Conservation (phyloP, 2,329 filamentous ascomycete species). For the Coniochaeta sp. region DNA sequence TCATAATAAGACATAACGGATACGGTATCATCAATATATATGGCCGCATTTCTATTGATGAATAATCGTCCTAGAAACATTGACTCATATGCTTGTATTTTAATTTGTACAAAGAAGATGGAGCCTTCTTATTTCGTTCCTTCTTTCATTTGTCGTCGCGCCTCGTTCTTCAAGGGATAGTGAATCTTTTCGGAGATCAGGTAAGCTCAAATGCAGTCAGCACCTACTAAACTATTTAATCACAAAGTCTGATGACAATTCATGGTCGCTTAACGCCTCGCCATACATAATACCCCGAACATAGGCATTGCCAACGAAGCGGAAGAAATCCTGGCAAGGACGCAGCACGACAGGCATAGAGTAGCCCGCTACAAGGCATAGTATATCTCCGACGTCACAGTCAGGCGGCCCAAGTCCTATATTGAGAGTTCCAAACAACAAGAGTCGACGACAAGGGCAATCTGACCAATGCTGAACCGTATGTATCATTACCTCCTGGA, state of each 20-base stretch:
- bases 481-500: not conserved
- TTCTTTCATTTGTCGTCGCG: no score
- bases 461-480: not conserved
- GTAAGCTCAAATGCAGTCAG: no score
- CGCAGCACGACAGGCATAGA: not conserved
- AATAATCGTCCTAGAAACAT: no score
- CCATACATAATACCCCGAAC: not conserved
- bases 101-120: no score
- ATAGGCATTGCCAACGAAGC: not conserved
- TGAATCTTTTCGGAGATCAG: no score
- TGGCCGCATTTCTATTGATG: no score
- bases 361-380: not conserved
- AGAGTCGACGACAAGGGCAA: not conserved
- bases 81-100: no score
- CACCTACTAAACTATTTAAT: not conserved
- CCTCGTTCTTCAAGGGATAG: no score
- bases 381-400: not conserved
- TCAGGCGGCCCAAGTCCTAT: not conserved
- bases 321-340: not conserved
- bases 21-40: no score
- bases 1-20: no score
- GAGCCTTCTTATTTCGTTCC: no score
- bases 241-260: not conserved
- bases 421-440: not conserved
- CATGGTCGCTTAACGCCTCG: not conserved